phyloP scores from a whole-genome alignment of 2,329 filamentous ascomycete genomes.

The Phaeosphaeriaceae sp. region DNA sequence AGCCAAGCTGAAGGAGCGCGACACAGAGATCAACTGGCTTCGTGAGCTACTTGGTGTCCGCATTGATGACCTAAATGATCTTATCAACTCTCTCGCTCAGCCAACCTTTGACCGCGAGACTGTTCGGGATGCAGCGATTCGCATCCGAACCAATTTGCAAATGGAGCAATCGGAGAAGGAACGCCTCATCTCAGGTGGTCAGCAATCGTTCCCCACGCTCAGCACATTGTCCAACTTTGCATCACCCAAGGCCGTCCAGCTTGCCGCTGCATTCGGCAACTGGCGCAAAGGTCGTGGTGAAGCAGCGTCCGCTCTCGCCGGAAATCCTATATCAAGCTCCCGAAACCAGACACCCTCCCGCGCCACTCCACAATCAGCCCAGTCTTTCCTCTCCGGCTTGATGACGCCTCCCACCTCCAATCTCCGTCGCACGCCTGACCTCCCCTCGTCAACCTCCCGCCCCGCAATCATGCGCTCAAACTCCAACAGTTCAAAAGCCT shows the following conservation, averaged over 20 bases:
- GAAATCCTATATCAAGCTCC: constrained; percentile 36
- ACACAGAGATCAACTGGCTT: constrained; percentile 94
- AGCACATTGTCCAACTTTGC: constrained; percentile 78
- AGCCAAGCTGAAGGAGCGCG: constrained; percentile 84
- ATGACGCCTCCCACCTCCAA: constrained; percentile 87
- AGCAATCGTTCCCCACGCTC: constrained; percentile 71
- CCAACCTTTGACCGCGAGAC: constrained; percentile 77
- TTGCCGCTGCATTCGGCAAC: constrained; percentile 96
- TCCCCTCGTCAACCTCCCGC: constrained; percentile 40
- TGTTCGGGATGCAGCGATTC: constrained; percentile 89
- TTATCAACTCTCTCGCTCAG: constrained; percentile 78
- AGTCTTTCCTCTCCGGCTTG: constrained; percentile 75
- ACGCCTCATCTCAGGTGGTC: constrained; percentile 72
- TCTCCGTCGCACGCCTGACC: constrained; percentile 66
- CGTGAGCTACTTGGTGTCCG: constrained; percentile 91
- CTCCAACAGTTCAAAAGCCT: constrained; percentile 37
- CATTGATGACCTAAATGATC: constrained; percentile 89
- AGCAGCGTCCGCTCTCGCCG: constrained; percentile 54
- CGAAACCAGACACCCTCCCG: constrained; percentile 45
- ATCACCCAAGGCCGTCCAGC: constrained; percentile 82
- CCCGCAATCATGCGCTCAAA: constrained; percentile 34
- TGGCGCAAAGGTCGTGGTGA: constrained; percentile 75
- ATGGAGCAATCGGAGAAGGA: constrained; percentile 98
- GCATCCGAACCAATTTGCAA: constrained; percentile 90
- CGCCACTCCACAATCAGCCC: constrained; percentile 55